Percentiles rank a stretch among this genome's conserved stretches.
Evolutionary conservation across 179 eudicot species (phyloP).

Genomic region (Spergularia azorica): DNA sequence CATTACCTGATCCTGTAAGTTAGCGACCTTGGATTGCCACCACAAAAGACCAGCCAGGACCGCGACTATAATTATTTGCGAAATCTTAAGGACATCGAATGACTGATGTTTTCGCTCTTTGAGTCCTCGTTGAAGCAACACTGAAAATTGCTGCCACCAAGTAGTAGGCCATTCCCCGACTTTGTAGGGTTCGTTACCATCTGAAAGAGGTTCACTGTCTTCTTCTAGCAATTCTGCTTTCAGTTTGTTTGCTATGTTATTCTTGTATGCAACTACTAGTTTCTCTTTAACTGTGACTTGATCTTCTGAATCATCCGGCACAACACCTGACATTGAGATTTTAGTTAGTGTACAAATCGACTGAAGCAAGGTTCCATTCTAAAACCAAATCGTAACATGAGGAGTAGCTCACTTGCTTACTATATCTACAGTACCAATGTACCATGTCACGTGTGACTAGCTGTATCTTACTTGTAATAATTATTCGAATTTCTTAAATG

Average conservation of each 20-base stretch:
- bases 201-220: not conserved
- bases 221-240: conserved; percentile 39
- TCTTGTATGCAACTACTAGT: conserved; percentile 50
- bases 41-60: conserved; percentile 66
- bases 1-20: conserved; percentile 82
- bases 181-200: conserved; percentile 22
- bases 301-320: conserved; percentile 53
- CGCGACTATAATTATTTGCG: conserved; percentile 55
- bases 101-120: conserved; percentile 73
- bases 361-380: too few species aligned
- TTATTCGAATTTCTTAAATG: too few species aligned
- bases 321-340: conserved; percentile 44
- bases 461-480: too few species aligned
- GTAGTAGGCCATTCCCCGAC: conserved; percentile 62
- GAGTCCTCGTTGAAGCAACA: conserved; percentile 68
- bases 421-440: too few species aligned
- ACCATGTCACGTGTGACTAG: too few species aligned
- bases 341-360: too few species aligned
- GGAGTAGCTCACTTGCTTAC: too few species aligned
- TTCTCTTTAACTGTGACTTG: conserved; percentile 49
- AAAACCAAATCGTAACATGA: too few species aligned
- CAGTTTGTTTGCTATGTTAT: conserved; percentile 43
- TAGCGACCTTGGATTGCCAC: conserved; percentile 61
- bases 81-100: conserved; percentile 51
- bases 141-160: conserved; percentile 77